Base-by-base conservation (phyloP, 2,329 filamentous ascomycete species). In the Nannizziopsis arthrosporioides region DNA sequence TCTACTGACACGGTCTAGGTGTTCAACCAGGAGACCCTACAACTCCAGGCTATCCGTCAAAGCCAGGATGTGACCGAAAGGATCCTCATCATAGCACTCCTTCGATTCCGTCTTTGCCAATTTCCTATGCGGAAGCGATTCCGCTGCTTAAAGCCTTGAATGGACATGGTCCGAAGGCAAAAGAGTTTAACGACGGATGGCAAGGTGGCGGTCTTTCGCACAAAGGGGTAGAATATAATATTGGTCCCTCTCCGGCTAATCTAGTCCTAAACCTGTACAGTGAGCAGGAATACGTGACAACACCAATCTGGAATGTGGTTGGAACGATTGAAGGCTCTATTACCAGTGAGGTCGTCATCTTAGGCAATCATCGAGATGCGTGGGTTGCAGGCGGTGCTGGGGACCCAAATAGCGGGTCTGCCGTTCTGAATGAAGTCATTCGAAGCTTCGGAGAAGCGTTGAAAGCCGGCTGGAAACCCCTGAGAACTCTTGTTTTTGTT, bases 281-380 rank as follows among this genome's bases (percentile, higher is more conserved):
- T 58, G 72, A 87, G 58, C 86, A 93, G 67, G 78, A 87, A 40
- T 92, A 94, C 59, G 78, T 80, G 11, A 90, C 77, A 1, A 92
- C 84, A 0, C 84, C 85, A 3, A 71, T 90, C 45, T 94, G 88
- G 88, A 84, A 98, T 61, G 85, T 92, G 2, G 90, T 96, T 54
- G 90, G 90, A 39, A 73, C 92, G 40, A 85, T 98, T 7, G 94
- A 94, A 58, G 92, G 90, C 8, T 84, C 83, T 0, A 79, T 92
- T 32, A 73, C 80, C 0, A 81, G 94, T 57, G 88, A 95, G 60
- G 87, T 94, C 1, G 73, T 98, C 40, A 75, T 98, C 2, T 70
- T 96, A 30, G 88, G 89, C n/a, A 94, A 94, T 60, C 89, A 94
- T 61, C 80, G 88, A 31, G 88, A 94, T 65, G 85, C 89, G 0